Conservation (phyloP, 1,284 basidiomycete species). For the Microbotryum silenes-acaulis region DNA sequence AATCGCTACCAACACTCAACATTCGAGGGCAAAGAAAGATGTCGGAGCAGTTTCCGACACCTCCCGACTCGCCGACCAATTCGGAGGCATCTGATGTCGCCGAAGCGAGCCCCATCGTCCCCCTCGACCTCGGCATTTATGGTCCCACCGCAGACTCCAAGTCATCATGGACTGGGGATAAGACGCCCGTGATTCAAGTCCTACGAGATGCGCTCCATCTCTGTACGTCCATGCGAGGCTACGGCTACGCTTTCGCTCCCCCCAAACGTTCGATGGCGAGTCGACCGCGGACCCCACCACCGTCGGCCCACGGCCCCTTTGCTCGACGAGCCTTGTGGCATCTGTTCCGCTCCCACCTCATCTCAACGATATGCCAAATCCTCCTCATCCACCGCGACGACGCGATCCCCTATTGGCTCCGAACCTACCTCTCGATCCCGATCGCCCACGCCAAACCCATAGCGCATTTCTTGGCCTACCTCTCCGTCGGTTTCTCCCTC, state of each 20-base stretch:
- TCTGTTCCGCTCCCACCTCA: slow-evolving; percentile 1
- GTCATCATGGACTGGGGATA: not conserved
- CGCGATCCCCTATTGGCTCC: not conserved
- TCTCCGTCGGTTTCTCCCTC: slow-evolving; percentile 16
- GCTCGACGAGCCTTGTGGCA: not conserved
- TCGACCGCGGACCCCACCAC: too few species aligned
- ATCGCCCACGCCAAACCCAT: not conserved
- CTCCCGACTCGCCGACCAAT: slow-evolving; percentile 10
- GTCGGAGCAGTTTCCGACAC: slow-evolving; percentile 10
- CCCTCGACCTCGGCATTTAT: not conserved
- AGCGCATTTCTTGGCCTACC: slow-evolving; percentile 8
- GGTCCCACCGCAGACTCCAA: not conserved
- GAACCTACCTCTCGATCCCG: not conserved
- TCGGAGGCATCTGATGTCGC: slow-evolving; percentile 5
- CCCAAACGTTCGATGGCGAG: not conserved
- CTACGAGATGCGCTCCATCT: slow-evolving; percentile 17
- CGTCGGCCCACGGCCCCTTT: not conserved
- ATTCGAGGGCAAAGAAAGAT: too few species aligned
- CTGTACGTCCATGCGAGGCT: slow-evolving; percentile 10
- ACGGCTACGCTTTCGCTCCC: slow-evolving; percentile 19
- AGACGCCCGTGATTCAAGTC: slow-evolving; percentile 5
- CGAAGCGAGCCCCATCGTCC: not conserved
- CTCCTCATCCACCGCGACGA: slow-evolving; percentile 16
- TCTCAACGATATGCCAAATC: slow-evolving; percentile 7
- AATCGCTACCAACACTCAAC: not conserved